Base-by-base conservation (phyloP, 2,329 filamentous ascomycete species). In the Ascomycota sp. region DNA sequence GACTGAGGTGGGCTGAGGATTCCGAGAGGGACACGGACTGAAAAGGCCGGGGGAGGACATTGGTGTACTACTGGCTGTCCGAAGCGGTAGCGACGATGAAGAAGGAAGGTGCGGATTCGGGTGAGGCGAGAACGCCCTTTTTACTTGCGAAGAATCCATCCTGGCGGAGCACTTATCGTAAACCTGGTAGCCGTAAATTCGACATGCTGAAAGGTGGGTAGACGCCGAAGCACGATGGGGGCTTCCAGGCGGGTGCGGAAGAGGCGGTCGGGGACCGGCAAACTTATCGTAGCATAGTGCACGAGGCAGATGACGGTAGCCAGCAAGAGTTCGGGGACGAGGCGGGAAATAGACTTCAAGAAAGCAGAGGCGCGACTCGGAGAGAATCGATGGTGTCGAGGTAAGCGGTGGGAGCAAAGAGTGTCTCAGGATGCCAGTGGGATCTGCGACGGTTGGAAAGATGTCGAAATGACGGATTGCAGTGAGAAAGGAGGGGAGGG, bases 11-110 rank as follows among this genome's bases (percentile, higher is more conserved):
- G 44, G 40, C n/a, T 51, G 48, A 27, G 47, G 44, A 29, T 58
- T 51, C 36, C 62, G 58, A 9, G 53, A 47, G 37, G 52, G 54
- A 9, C 55, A 49, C 29, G 69, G 66, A 43, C 60, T 71, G 54
- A 71, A 74, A 38, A 74, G 62, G 24, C 69, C 68, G 0, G 69
- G 66, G 25, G 69, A 73, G 34, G 69, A 69, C 37, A 63, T 57
- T 21, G 69, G 68, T 9, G 70, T 72, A 53, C 60, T 70, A 46
- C 51, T 58, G 38, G 64, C 58, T 29, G 63, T 66, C 39, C 62
- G 57, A 40, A 57, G 47, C 16, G 59, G 58, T 39, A 61, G 40
- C 33, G 59, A 32, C 27, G 34, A 29, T 25, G 28, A 53, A 6
- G 54, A 43, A 33, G 54, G 49, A 25, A 47, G 46, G 29, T 51